A percentile compares a stretch with the other conserved stretches of the same genome.
These are phyloP conservation scores for Myrmaecium sp. DNA, from an alignment of 2,329 filamentous ascomycete genomes.

Conservation along the genomic window DNA sequence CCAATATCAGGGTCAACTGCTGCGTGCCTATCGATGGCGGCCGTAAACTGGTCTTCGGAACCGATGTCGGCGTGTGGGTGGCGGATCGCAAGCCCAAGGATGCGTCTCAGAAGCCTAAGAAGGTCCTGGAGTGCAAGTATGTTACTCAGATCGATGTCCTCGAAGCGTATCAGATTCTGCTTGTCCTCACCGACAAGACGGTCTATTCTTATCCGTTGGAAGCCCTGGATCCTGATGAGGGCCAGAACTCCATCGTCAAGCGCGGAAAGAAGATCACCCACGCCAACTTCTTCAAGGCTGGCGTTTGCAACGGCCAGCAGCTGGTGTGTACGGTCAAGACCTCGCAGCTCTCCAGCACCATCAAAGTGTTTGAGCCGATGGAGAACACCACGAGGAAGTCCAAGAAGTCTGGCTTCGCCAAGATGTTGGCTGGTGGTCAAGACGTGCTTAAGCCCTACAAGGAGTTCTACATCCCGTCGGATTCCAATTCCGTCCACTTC, in stretches of 20 bases:
- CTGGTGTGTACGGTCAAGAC: slow-evolving; percentile 95
- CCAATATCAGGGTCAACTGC: slow-evolving; percentile 80
- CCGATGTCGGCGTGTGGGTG: slow-evolving; percentile 83
- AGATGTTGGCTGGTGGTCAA: slow-evolving; percentile 87
- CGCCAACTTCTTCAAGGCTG: slow-evolving; percentile 96
- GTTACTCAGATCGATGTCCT: slow-evolving; percentile 94
- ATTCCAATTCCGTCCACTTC: slow-evolving; percentile 97
- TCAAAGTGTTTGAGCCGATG: slow-evolving; percentile 98
- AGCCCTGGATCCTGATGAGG: slow-evolving; percentile 69
- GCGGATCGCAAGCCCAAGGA: slow-evolving; percentile 84
- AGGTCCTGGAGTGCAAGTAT: slow-evolving; percentile 68
- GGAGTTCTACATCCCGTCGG: slow-evolving; percentile 96
- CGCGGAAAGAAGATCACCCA: slow-evolving; percentile 93
- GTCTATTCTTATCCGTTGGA: slow-evolving; percentile 78
- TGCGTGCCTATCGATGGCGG: slow-evolving; percentile 90
- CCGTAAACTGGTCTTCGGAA: slow-evolving; percentile 84
- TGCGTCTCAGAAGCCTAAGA: slow-evolving; percentile 50
- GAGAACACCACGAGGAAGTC: slow-evolving; percentile 85
- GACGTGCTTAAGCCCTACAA: slow-evolving; percentile 86
- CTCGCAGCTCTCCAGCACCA: slow-evolving; percentile 79
- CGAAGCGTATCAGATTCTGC: slow-evolving; percentile 81
- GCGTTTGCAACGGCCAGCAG: slow-evolving; percentile 84
- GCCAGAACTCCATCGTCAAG: slow-evolving; percentile 55
- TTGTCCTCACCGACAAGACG: slow-evolving; percentile 87
- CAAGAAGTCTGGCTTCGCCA: slow-evolving; percentile 87